Evolutionary conservation across 805 yeast genomes (phyloP).

Genomic region (Lipomyces oligophaga): DNA sequence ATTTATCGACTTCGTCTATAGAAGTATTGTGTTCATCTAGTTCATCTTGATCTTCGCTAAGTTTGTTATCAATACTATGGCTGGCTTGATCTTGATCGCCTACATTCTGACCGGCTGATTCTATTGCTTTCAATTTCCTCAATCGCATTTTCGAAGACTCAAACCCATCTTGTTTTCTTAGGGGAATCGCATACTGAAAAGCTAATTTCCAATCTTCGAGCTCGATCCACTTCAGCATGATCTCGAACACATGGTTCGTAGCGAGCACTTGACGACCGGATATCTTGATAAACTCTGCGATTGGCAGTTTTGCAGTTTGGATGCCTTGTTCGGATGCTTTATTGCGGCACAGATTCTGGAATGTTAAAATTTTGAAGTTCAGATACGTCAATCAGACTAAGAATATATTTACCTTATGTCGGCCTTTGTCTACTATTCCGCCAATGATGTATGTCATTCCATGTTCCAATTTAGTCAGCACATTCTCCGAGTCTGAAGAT

Average conservation of each 20-base stretch:
- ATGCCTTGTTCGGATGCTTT: conserved; percentile 76
- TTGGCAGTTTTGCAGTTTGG: conserved; percentile 74
- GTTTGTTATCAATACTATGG: no score
- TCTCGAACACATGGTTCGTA: conserved; percentile 90
- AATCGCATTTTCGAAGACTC: conserved; percentile 25
- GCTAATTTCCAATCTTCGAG: conserved; percentile 78
- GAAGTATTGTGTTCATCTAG: neutral
- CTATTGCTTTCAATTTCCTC: conserved; percentile 21
- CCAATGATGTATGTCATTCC: conserved; percentile 83
- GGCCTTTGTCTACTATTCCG: conserved; percentile 93
- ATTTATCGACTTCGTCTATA: neutral
- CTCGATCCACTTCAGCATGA: conserved; percentile 77
- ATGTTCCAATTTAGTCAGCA: conserved; percentile 57
- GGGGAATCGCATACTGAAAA: conserved; percentile 82
- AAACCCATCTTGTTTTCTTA: conserved; percentile 50
- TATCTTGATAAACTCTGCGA: conserved; percentile 74
- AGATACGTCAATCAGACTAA: no score
- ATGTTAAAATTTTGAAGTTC: no score
- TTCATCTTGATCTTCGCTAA: no score
- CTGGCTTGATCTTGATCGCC: neutral
- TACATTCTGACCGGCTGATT: neutral
- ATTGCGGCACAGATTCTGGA: conserved; percentile 70
- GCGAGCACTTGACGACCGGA: conserved; percentile 88
- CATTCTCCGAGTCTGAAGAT: conserved; percentile 82
- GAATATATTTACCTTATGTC: conserved; percentile 38